Base-by-base conservation (phyloP, 164 flowering plant genomes). In the Cinnamomum chago region DNA sequence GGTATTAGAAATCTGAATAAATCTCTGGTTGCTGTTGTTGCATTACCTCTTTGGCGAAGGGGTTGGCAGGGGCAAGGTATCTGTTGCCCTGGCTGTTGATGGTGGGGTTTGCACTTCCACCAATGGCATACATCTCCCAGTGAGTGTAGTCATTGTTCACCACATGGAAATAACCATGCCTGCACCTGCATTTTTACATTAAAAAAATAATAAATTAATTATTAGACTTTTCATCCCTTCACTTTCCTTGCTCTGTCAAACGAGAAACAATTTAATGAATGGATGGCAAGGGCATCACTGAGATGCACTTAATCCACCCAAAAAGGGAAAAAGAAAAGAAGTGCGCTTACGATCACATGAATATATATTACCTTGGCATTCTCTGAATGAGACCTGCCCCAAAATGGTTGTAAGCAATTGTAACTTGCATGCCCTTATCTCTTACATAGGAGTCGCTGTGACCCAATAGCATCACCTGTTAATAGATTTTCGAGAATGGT, bases 41-140 rank as follows among this genome's bases (percentile, higher is more conserved):
- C n/a, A 58, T 60, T 81, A 90, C 97, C 96, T 92, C 94, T 68
- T 93, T 93, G 68, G 97, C 93, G 70, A 84, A 86, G 24, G 82
- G 85, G 78, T 91, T 85, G 50, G 30, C 11, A 3, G 98, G 97
- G 65, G 98, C 98, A 50, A 81, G 82, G 67, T 87, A 93, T 84
- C 97, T 73, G 84, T 93, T 93, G 22, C 97, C 97, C 83, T 93
- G 95, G 83, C 98, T 93, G 82, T 90, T 89, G 84, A 93, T 93
- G 76, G 98, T 93, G 70, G 98, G 98, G 13, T 70, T 51, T 70
- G 92, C 98, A 78, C 98, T 91, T 76, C 97, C 97, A 72, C 97
- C 97, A 50, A 92, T 92, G 51, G 96, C 97, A 82, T 92, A 92
- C 97, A 92, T 92, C 76, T 92, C 94, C 97, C 97, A 92, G 85